Evolutionary conservation across 208 protist genomes (phyloP), one percentile per base, ranked within the genome.

Genomic region (Leptomonas seymouri): DNA sequence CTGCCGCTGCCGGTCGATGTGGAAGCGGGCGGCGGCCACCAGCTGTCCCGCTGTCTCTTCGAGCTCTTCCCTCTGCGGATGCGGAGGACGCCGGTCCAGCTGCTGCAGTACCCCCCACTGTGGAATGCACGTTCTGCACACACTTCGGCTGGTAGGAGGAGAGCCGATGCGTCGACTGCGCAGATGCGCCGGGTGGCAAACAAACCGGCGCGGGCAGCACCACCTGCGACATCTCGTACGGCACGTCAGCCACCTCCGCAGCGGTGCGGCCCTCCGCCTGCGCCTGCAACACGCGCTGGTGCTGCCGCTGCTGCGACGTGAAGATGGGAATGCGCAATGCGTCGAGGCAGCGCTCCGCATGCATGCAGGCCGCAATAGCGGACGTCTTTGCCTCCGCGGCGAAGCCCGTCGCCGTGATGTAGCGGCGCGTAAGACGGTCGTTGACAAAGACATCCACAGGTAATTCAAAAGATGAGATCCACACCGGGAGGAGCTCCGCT

Each of bases 321-420:
- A 95, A 97, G 31, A 97, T 30, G 44, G 80, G 85, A 3, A 97
- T 74, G 15, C 75, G 80, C 3, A 93, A 42, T 0, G 74, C 76
- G 57, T 97, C 89, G 12, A 97, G 73, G 42, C 86, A 84, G 21
- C 84, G 83, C 61, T 96, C 87, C 23, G 93, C 93, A 64, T 97
- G 93, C 93, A 97, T 96, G 83, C 87, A 97, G 23, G 80, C 85
- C n/a, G 94, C 76, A 5, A 91, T 55, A 7, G 93, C 84, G 12
- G 93, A 84, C 57, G 44, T 48, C 31, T 77, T 77, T 0, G 71
- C 28, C 11, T 67, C 71, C 46, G 49, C 54, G 18, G 71, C 71
- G 0, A 77, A 4, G 1, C 89, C 89, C 0, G 55, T 54, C 2
- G 76, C 83, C 9, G 25, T 23, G 8, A 94, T 59, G 3, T 72